Evolutionary conservation across 2,329 filamentous ascomycete species (phyloP).

Genomic region (Colletotrichum echinochloae): DNA sequence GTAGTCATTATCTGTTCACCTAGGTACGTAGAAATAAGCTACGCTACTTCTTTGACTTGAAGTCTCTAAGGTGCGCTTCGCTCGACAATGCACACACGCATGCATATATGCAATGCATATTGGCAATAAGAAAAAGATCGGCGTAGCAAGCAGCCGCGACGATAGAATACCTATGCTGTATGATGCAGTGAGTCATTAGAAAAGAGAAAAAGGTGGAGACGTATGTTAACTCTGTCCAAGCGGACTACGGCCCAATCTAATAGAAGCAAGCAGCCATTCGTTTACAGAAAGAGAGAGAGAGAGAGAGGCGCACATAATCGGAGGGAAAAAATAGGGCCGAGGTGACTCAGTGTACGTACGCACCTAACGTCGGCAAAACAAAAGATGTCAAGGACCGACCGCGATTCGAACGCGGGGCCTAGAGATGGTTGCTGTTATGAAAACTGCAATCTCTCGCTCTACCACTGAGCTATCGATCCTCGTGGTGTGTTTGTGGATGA

Average conservation of each 20-base stretch:
- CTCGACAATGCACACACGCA: too few species aligned
- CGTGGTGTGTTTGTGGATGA: neutral
- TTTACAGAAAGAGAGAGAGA: neutral
- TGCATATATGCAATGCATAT: too few species aligned
- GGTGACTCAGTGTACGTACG: too few species aligned
- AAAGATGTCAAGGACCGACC: conserved; percentile 9
- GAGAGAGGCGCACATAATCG: too few species aligned
- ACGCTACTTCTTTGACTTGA: too few species aligned
- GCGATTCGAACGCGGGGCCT: conserved; percentile 35
- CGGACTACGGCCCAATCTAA: neutral
- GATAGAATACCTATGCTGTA: too few species aligned
- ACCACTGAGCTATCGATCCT: conserved; percentile 39
- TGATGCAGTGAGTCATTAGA: neutral
- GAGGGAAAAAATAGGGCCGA: neutral
- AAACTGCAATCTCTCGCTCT: conserved; percentile 37
- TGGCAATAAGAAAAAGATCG: neutral
- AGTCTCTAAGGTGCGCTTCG: too few species aligned
- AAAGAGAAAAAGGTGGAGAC: neutral
- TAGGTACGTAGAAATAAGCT: too few species aligned
- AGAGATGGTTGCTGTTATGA: conserved; percentile 5
- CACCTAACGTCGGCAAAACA: too few species aligned
- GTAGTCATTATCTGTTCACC: too few species aligned
- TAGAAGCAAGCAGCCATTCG: neutral
- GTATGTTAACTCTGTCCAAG: neutral
- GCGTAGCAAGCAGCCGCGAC: neutral